Base-by-base conservation (phyloP, 2,329 filamentous ascomycete species). In the Pyrenophora graminea region DNA sequence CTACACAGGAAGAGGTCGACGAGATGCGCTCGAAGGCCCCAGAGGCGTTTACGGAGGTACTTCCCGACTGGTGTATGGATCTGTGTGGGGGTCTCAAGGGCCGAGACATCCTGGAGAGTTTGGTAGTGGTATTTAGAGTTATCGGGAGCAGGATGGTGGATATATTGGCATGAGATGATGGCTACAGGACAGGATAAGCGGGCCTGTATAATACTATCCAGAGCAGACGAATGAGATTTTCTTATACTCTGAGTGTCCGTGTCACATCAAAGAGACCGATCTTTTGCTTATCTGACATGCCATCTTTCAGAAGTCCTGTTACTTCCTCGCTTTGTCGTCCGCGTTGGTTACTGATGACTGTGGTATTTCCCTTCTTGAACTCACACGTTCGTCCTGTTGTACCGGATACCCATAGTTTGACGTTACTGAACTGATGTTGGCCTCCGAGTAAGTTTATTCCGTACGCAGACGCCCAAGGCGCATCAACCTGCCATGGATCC, bases 401-500 rank as follows among this genome's bases (percentile, higher is more conserved):
- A 0, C 78, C 78, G 61, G 76, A 79, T 0, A 79, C 62, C 78
- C 77, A 80, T 13, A 59, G 46, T 36, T 72, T 72, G 1, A 78
- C 70, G 1, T 31, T 45, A 25, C 10, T 38, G 18, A 56, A 51
- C n/a, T 30, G 27, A 10, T 45, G 12, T 7, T 42, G 31, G 6
- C 53, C 59, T 1, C 59, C 56, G 3, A 79, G 57, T 2, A 83
- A 54, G 47, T 85, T 79, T 0, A 81, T 84, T 4, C 77, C 79
- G 63, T 84, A 86, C 0, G 78, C 82, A 6, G 74, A 74, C 2
- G 69, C 74, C 74, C 77, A 80, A 0, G 77, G 75, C 18, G 74
- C 81, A 13, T 73, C 65, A 2, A 71, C 60, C 42, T 86, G 71
- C 54, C 79, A 74, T 0, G 82, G 82, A 2, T 73, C 72, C 0